Evolutionary conservation across 2,329 filamentous ascomycete species (phyloP).

Genomic region (Trichoderma brevicompactum): DNA sequence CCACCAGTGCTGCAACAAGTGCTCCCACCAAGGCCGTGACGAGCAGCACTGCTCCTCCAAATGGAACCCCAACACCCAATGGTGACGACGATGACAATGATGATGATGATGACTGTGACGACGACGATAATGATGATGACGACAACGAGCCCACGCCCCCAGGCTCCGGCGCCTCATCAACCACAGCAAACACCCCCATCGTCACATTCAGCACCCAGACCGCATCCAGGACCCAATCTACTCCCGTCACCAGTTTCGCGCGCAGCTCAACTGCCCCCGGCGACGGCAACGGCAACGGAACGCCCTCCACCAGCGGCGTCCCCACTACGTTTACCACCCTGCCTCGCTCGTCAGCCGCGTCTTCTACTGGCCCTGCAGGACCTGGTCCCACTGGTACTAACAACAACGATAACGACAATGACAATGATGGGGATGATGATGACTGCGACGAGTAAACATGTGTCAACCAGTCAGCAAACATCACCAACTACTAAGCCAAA

Average conservation of each 20-base stretch:
- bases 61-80: not conserved
- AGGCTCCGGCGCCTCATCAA: not conserved
- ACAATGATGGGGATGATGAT: not conserved
- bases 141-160: not conserved
- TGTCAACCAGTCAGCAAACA: too few relatives aligned
- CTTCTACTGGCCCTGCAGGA: constrained; percentile 8
- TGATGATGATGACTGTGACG: not conserved
- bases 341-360: not conserved
- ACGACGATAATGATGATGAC: not conserved
- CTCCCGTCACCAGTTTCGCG: not conserved
- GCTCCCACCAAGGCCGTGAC: not conserved
- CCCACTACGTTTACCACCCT: constrained; percentile 26
- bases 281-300: not conserved
- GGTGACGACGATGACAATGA: not conserved
- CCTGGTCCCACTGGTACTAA: constrained; percentile 16
- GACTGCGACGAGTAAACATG: constrained; percentile 11
- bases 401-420: not conserved
- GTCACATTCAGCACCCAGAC: not conserved
- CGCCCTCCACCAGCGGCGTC: not conserved
- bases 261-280: not conserved
- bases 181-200: not conserved
- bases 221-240: not conserved
- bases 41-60: not conserved
- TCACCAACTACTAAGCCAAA: not conserved
- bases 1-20: not conserved